phyloP scores from a whole-genome alignment of 192 early-diverging fungal genomes.

The Backusella psychrophila region DNA sequence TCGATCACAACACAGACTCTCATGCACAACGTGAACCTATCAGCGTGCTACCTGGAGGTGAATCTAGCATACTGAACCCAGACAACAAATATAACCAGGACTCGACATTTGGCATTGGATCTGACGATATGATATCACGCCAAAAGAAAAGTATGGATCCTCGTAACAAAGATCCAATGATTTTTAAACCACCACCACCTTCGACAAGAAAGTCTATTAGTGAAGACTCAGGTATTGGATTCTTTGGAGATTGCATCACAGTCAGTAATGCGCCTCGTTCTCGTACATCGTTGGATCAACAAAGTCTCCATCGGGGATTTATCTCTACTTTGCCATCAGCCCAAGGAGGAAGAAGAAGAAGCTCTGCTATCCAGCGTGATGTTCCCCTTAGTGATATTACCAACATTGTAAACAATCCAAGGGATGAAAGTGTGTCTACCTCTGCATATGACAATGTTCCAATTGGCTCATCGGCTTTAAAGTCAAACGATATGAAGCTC shows the following conservation, averaged over 20 bases:
- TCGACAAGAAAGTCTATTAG: neutral
- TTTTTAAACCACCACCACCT: neutral
- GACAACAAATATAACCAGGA: neutral
- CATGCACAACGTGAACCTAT: neutral
- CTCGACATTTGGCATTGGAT: neutral
- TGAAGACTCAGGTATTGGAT: neutral
- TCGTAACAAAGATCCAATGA: neutral
- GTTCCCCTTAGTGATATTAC: neutral
- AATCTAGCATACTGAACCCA: neutral
- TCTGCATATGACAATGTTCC: neutral
- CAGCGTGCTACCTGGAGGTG: neutral
- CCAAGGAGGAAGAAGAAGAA: neutral
- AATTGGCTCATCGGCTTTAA: neutral
- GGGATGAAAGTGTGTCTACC: neutral
- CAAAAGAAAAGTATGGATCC: neutral
- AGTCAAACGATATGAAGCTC: neutral
- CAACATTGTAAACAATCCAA: neutral
- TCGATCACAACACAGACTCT: neutral
- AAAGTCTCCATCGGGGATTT: neutral
- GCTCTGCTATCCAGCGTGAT: neutral
- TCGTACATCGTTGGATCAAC: neutral
- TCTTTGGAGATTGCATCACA: constrained; percentile 2
- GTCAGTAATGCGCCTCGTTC: neutral
- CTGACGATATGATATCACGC: constrained; percentile 3
- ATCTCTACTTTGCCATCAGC: constrained; percentile 1